These are phyloP conservation scores for Musa balbisiana DNA, from an alignment of 202 grass and related monocot genomes.

Conservation along the genomic window DNA sequence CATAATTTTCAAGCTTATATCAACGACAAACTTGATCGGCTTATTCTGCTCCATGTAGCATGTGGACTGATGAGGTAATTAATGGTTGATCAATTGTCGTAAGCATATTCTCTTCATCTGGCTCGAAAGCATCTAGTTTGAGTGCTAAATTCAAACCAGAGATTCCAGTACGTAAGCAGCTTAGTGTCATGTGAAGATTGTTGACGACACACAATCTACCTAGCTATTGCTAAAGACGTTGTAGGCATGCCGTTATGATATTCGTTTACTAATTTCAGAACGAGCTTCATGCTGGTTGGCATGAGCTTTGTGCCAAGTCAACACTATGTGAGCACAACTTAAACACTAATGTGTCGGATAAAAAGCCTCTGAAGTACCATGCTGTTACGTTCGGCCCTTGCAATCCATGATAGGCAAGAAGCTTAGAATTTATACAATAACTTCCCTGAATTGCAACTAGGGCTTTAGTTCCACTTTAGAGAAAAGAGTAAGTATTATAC, in stretches of 20 bases:
- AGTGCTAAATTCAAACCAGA: background rate
- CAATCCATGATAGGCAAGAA: background rate
- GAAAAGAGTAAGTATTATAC: background rate
- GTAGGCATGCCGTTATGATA: background rate
- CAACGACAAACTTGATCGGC: background rate
- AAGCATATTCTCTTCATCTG: background rate
- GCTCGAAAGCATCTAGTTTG: background rate
- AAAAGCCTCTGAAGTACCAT: background rate
- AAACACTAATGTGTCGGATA: background rate
- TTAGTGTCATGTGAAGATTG: too few relatives aligned
- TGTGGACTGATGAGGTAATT: background rate
- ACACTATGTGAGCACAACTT: background rate
- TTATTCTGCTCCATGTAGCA: background rate
- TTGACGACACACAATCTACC: background rate
- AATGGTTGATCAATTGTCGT: background rate
- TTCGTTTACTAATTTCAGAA: background rate
- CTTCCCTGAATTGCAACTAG: too few relatives aligned
- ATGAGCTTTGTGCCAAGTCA: background rate
- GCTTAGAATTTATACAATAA: too few relatives aligned
- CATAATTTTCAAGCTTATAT: too few relatives aligned
- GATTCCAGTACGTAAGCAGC: background rate
- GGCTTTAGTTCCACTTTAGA: background rate
- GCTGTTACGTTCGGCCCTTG: background rate
- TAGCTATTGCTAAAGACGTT: background rate
- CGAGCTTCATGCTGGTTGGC: background rate